Percentiles rank a stretch among this genome's conserved stretches.
These are phyloP conservation scores for Beta corolliflora DNA, from an alignment of 179 eudicot genomes.

Conservation along the genomic window DNA sequence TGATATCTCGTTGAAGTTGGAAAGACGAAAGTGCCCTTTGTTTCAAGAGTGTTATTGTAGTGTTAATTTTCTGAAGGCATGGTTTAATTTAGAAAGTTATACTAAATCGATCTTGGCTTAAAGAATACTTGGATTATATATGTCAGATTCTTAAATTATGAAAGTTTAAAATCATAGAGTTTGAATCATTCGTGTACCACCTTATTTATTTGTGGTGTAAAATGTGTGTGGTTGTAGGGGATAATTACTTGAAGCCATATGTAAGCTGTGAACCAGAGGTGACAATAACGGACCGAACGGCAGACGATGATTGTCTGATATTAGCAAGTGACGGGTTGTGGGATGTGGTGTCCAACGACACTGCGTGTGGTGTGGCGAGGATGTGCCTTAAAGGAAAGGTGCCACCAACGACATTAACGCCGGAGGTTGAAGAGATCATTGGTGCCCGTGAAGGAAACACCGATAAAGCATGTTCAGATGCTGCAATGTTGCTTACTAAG, in stretches of 20 bases:
- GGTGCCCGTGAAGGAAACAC: constrained; percentile 32
- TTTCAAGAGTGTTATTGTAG: too few species aligned
- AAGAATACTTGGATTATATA: too few species aligned
- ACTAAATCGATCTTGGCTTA: too few species aligned
- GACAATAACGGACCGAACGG: constrained; percentile 60
- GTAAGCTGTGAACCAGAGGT: constrained; percentile 85
- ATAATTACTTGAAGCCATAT: constrained; percentile 77
- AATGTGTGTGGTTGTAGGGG: constrained; percentile 27
- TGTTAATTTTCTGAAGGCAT: too few species aligned
- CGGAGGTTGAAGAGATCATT: constrained; percentile 11
- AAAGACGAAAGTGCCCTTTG: too few species aligned
- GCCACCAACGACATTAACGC: constrained; percentile 19
- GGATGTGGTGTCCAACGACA: constrained; percentile 86
- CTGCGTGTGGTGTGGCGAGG: constrained; percentile 77
- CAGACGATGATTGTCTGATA: constrained; percentile 75
- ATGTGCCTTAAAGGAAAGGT: constrained; percentile 70
- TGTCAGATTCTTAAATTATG: too few species aligned
- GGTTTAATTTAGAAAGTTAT: too few species aligned
- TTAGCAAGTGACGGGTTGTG: constrained; percentile 89
- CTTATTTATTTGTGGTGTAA: not conserved
- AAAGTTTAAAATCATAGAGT: not conserved
- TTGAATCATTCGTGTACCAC: not conserved
- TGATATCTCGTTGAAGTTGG: too few species aligned
- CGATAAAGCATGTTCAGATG: constrained; percentile 73
- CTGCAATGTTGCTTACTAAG: constrained; percentile 70